A percentile compares a stretch with the other conserved stretches of the same genome.
phyloP scores from a whole-genome alignment of 331 rosid genomes.

The Spiraea crenata region DNA sequence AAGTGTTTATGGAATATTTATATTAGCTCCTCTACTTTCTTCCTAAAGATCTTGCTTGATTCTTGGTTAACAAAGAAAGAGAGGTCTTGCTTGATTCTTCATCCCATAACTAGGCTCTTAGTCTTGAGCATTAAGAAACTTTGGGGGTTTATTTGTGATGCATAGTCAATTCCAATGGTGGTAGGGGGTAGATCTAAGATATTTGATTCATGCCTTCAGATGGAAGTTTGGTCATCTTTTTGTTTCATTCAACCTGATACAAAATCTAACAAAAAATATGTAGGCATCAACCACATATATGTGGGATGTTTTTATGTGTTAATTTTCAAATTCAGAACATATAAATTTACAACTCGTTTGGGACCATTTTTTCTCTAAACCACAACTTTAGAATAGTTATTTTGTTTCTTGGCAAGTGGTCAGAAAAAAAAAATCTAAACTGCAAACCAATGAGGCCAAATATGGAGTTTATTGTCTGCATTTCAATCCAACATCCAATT shows the following conservation, averaged over 20 bases:
- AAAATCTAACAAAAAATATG: neutral
- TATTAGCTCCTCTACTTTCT: neutral
- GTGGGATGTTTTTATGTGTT: neutral
- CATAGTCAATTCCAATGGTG: constrained; percentile 5
- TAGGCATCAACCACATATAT: neutral
- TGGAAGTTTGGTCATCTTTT: neutral
- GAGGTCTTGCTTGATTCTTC: constrained; percentile 2
- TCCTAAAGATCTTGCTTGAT: neutral
- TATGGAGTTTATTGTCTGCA: neutral
- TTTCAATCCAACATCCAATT: neutral
- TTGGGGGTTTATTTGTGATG: neutral
- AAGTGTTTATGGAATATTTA: neutral
- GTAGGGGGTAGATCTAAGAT: constrained; percentile 9
- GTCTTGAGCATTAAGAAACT: neutral
- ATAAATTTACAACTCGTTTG: neutral
- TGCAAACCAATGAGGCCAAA: neutral
- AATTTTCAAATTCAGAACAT: neutral
- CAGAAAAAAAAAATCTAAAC: neutral
- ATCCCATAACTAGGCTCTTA: neutral
- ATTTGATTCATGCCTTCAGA: neutral
- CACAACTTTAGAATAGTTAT: neutral
- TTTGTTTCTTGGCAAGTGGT: neutral
- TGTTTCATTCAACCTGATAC: neutral
- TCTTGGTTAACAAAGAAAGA: neutral
- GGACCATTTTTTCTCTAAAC: neutral